Base-by-base conservation (phyloP, 2,329 filamentous ascomycete species). In the Neophaeococcomyces mojaviensis region DNA sequence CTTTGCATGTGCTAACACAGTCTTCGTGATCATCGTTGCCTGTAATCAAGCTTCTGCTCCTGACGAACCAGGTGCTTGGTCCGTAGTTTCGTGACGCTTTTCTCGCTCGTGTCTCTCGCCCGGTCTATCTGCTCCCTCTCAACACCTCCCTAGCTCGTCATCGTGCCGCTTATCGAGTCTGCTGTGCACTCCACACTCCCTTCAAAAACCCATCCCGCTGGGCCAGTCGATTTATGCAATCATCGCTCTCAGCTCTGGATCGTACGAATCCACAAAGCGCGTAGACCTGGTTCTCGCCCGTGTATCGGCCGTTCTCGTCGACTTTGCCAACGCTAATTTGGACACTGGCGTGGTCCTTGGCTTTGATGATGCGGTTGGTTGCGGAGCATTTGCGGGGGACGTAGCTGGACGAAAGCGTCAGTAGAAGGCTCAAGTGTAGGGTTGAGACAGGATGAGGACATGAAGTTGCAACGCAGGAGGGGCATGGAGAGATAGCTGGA, bases 281-380 rank as follows among this genome's bases (percentile, higher is more conserved):
- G 71, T 95, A 98, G 68, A 87, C 83, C 74, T 96, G 86, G 83
- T 89, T 94, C 78, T 96, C 92, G 73, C 90, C 88, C 61, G 87
- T 88, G 76, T 89, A 88, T 64, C 89, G 87, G 70, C 92, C 92
- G 77, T 89, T 94, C 84, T 98, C 92, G 73, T 97, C 90, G 64
- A 98, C 92, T 79, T 96, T 97, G 73, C 84, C 90, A 69, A 98
- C 78, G 64, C 84, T 87, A 73, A 98, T 88, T 76, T 98, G 92
- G 64, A 97, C 92, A 55, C 87, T 94, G 64, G 88, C 90, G 81
- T 98, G 92, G 77, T 98, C 92, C 79, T 97, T 96, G 79, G 92
- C 88, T 80, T 96, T 96, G 84, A 98, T 97, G 81, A 97, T 96
- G 77, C 92, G 88, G 87, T 94, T 94, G 73, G 90, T 95, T 64